These are phyloP conservation scores for Mycotypha africana DNA, from an alignment of 371 early-diverging fungal genomes.

Conservation along the genomic window DNA sequence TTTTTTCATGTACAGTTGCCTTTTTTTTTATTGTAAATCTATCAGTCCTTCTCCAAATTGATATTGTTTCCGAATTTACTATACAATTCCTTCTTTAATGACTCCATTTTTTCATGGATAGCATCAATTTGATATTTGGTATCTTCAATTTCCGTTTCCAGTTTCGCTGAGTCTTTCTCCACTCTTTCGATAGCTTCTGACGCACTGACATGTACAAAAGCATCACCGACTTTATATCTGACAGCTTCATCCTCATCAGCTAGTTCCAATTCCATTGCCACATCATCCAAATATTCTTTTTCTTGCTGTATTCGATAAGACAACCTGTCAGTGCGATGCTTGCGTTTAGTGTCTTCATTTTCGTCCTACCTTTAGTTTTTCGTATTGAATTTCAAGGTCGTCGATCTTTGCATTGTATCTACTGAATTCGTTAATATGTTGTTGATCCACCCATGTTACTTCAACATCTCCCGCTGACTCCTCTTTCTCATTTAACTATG, in stretches of 20 bases:
- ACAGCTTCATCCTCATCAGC: constrained; percentile 87
- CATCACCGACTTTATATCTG: constrained; percentile 86
- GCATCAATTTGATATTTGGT: constrained; percentile 64
- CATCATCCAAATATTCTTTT: constrained; percentile 90
- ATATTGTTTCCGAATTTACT: constrained; percentile 92
- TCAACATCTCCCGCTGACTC: constrained; percentile 80
- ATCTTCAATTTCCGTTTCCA: constrained; percentile 57
- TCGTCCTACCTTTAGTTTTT: constrained; percentile 78
- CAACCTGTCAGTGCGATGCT: no score
- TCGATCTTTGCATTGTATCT: constrained; percentile 76
- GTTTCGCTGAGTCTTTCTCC: constrained; percentile 52
- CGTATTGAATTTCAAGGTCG: constrained; percentile 74
- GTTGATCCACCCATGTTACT: constrained; percentile 93
- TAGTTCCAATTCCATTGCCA: constrained; percentile 84
- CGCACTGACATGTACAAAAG: constrained; percentile 75
- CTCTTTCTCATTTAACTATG: constrained; percentile 55
- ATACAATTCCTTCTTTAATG: constrained; percentile 82
- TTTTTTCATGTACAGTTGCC: no score
- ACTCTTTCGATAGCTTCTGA: constrained; percentile 71
- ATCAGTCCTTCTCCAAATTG: constrained; percentile 83
- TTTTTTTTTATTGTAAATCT: neutral
- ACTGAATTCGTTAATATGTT: constrained; percentile 90
- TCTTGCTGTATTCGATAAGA: constrained; percentile 51
- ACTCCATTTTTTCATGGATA: constrained; percentile 71
- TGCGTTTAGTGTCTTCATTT: no score